Base-by-base conservation (phyloP, 2,329 filamentous ascomycete species). In the Pseudopithomyces maydicus region DNA sequence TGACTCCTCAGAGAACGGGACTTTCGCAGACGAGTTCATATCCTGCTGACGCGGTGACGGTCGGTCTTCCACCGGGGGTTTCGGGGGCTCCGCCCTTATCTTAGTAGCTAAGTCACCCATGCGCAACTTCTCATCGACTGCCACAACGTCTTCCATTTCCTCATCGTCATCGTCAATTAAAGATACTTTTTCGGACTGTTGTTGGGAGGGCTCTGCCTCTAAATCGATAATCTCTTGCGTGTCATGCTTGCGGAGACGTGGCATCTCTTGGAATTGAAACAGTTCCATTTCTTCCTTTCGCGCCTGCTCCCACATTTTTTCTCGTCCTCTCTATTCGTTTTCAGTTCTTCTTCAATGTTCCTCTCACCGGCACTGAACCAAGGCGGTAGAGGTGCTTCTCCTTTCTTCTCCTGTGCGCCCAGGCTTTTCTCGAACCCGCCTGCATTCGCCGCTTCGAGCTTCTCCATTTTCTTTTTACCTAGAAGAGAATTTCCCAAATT, bases 351-450 rank as follows among this genome's bases (percentile, higher is more conserved):
- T 4, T 62, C 55, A 11, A 76, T 70, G 22, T 82, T 81, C 6
- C 86, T 77, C 59, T 79, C 74, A 3, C 87, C 84, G 2, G 79
- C 77, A n/a, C 32, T 22, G 68, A 95, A 84, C 91, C 91, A 95
- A 0, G 91, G 91, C 1, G 91, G 91, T 7, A 94, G 70, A 0
- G 88, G 88, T 38, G 62, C 68, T n/a, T 79, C 81, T 1, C 84
- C 79, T 75, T 72, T 81, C 73, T 59, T 81, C 69, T 65, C 77
- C 51, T 75, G 74, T 6, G 72, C 66, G 12, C 72, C 70, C 2
- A 64, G 54, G 6, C 78, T 80, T 61, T 80, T 85, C 54, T 89
- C 84, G 66, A 92, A 91, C 0, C 89, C 90, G 20, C 89, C 89
- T 36, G 85, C 83, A 57, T 79, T 74, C 6, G 85, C 82, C 51